Evolutionary conservation across 2,329 filamentous ascomycete genomes (phyloP), one percentile per base, ranked within the genome.

Genomic region (Phialocephala sp.): DNA sequence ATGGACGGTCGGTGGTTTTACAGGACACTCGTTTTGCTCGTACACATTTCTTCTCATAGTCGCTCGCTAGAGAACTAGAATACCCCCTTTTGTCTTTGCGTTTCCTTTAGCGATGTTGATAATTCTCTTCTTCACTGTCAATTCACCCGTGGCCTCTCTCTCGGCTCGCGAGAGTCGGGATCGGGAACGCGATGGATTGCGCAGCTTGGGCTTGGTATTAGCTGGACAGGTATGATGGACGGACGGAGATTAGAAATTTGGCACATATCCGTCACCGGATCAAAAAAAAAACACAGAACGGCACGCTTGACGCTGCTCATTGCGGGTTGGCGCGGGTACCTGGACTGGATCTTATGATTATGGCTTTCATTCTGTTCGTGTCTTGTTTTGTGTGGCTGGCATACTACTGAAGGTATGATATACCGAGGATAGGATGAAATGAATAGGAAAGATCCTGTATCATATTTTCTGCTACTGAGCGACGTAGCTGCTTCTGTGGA

Each of bases 21-120:
- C 65, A 68, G 68, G 68, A 72, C 69, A 70, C 64, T 69, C 70
- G 60, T 66, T 72, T 69, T 60, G 54, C 45, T 59, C 59, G 27
- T 27, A 18, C 50, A 62, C 58, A 57, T 52, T 56, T 15, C 60
- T 60, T 60, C 66, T 65, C 57, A 52, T 20, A 63, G 61, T 65
- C 66, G 54, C 66, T 69, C 66, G 61, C 65, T 70, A 65, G 59
- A 68, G 59, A 65, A 65, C 63, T 71, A 67, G 63, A 69, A 70
- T 70, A 70, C 69, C 69, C 69, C 62, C 56, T 20, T 64, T 67
- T 63, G 61, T 62, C 57, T 60, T 60, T 62, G 39, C 39, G 62
- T 68, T 66, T 64, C 27, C 56, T 62, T 63, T 60, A 45, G 57
- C 59, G 43, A 45, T 66, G 65, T 68, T 47, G 62, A 67, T 68